Evolutionary conservation across 257 asterid species (phyloP), one percentile per base, ranked within the genome.

Genomic region (Lantana camara): DNA sequence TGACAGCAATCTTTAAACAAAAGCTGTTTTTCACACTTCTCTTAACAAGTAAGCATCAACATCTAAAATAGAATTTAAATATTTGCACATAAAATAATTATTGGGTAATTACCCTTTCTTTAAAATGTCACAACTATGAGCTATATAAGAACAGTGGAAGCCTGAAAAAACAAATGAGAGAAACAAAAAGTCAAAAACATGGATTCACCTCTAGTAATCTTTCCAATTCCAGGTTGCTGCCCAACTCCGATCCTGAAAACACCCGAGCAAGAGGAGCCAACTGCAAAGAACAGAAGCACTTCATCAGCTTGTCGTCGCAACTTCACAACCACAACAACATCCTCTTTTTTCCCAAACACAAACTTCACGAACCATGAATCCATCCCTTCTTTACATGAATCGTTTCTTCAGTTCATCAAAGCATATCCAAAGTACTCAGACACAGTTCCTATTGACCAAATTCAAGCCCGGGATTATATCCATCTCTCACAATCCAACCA

Each of bases 361-460:
- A 68, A 59, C 35, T 89, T 92, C 80, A 89, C 96, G 14, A 73
- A 79, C 82, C 92, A 85, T 54, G 98, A 92, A 60, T 82, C 90
- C n/a, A 83, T 93, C 70, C 96, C 96, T 27, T 79, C 92, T 53
- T 37, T 75, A 23, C 84, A 78, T 64, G 97, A 90, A 42, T 82
- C 97, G 10, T 85, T 50, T 46, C 24, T 46, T 6, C 90, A 83
- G 13, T 90, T 93, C 85, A 68, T 76, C n/a, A n/a, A n/a, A n/a
- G n/a, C n/a, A n/a, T n/a, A n/a, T n/a, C n/a, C n/a, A n/a, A n/a
- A n/a, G n/a, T 93, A 82, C 71, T 82, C 87, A 0, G 85, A 85
- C 4, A 84, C 99, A 9, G 46, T 70, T 3, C 75, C 74, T 2
- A 53, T 87, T 7, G 99, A 93, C 68, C 69, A 54, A 38, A 85